Percentiles rank a stretch among this genome's conserved stretches.
Evolutionary conservation across 2,329 filamentous ascomycete genomes (phyloP).

Genomic region (Pyrenophora teres): DNA sequence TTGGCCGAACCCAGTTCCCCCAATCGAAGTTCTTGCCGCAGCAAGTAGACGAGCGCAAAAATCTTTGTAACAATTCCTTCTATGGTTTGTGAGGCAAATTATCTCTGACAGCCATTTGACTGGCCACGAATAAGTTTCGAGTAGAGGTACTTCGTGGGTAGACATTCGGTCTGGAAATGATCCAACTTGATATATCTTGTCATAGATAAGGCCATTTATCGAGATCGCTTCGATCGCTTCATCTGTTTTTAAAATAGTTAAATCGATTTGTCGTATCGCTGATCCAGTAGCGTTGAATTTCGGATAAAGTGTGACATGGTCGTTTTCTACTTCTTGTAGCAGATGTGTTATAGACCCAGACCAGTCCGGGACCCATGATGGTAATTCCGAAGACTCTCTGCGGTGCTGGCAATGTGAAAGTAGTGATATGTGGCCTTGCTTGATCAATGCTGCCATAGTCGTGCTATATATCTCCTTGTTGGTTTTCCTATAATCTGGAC

Average conservation of each 20-base stretch:
- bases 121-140: neutral
- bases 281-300: neutral
- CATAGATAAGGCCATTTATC: neutral
- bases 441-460: neutral
- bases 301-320: neutral
- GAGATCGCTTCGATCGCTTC: neutral
- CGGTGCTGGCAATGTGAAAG: neutral
- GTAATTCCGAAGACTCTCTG: neutral
- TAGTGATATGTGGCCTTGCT: neutral
- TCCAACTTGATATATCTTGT: neutral
- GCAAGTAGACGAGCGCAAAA: neutral
- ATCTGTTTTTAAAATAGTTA: neutral
- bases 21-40: neutral
- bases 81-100: neutral
- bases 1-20: neutral
- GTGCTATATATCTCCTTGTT: neutral
- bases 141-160: neutral
- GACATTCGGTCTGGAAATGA: neutral
- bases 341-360: neutral
- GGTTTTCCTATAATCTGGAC: constrained; percentile 8
- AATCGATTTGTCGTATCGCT: neutral
- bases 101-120: neutral
- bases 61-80: neutral
- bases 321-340: neutral
- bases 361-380: constrained; percentile 2